Evolutionary conservation across 495 filamentous ascomycete species (phyloP), one percentile per base, ranked within the genome.

Genomic region (Achaetomiella virescens): DNA sequence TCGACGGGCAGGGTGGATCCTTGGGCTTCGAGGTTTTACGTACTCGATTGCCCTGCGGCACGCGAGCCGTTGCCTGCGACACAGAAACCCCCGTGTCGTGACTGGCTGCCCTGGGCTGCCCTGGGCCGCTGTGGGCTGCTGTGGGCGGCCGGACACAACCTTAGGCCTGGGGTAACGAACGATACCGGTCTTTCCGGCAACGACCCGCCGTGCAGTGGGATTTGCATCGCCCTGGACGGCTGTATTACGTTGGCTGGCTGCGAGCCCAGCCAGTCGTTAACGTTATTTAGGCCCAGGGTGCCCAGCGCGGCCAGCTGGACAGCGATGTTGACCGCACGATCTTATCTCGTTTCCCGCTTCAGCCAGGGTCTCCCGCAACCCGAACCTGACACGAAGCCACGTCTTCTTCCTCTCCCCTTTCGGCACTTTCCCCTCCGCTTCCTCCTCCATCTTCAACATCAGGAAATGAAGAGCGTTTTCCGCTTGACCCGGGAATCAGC

Each of bases 301-400:
- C 33, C 41, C 31, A 21, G 40, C 44, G 49, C 9, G 25, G 35
- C 46, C 52, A 43, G 52, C 24, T 48, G 42, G 57, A 44, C 65
- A 62, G 72, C 72, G 66, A 72, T 72, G 61, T 67, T 68, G 47
- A n/a, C 11, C 22, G 65, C 71, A 54, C 66, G 67, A 47, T 73
- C 70, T 52, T 70, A 70, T 61, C 61, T 71, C 54, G 55, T 61
- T 25, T 66, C 66, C 47, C 62, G 60, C 27, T 36, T 22, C 56
- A 49, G 20, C 48, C 54, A 35, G 52, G 33, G 31, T 29, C 33
- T 41, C 54, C 45, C 48, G 37, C 48, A 22, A 12, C 9, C 9
- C 9, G 27, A 31, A 31, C 27, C 27, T 9, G 27, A 31, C 27
- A n/a, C 21, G 20, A 41, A 41, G 29, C 47, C 27, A 12, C 49